Conservation (phyloP, 331 rosid species). For the Quercus lobata region DNA sequence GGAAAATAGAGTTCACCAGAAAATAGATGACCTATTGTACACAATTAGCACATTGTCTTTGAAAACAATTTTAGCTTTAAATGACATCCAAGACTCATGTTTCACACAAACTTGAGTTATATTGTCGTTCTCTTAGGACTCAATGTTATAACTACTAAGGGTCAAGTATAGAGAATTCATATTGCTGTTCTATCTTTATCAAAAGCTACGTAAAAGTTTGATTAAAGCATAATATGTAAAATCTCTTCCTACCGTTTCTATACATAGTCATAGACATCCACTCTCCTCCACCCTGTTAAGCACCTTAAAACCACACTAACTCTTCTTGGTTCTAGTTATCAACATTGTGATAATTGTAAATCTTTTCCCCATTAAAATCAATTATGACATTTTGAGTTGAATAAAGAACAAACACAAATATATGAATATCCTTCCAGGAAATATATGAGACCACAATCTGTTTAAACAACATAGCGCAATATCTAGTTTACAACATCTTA, state of each 20-base stretch:
- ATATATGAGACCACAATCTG: neutral
- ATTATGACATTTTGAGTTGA: neutral
- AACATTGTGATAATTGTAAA: neutral
- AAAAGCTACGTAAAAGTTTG: neutral
- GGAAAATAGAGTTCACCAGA: too few relatives aligned
- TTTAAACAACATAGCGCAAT: neutral
- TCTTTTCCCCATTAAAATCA: neutral
- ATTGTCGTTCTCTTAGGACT: neutral
- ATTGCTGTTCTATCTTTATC: neutral
- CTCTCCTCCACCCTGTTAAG: neutral
- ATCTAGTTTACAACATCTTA: neutral
- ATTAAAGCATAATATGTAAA: neutral
- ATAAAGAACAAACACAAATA: neutral
- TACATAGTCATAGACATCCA: neutral
- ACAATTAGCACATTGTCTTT: neutral
- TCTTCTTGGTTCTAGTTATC: neutral
- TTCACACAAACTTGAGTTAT: neutral
- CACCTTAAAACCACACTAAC: neutral
- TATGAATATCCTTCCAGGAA: neutral
- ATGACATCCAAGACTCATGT: neutral
- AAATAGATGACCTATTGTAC: too few relatives aligned
- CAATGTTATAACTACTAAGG: neutral
- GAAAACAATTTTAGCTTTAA: neutral
- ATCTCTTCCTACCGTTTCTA: neutral
- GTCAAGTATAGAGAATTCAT: neutral